Conservation (phyloP, 2,329 filamentous ascomycete genomes). For the Botrytis aclada region DNA sequence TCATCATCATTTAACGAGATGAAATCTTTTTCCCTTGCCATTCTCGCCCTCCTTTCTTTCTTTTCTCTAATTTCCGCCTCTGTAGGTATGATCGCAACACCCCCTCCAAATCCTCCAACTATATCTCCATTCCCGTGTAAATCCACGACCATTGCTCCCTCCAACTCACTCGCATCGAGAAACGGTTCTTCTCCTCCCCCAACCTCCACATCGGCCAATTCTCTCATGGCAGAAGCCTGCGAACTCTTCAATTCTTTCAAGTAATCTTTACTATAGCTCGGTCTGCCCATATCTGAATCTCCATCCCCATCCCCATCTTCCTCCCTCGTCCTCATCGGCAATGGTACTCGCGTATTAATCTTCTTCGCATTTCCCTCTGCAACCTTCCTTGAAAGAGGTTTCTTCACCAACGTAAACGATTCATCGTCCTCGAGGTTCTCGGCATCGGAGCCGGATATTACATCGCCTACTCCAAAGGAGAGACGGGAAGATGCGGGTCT, state of each 20-base stretch:
- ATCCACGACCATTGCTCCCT: slow-evolving; percentile 64
- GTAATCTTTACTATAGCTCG: slow-evolving; percentile 82
- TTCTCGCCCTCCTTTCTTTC: slow-evolving; percentile 80
- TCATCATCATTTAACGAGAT: slow-evolving; percentile 62
- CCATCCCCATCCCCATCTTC: slow-evolving; percentile 49
- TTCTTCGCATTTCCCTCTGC: slow-evolving; percentile 66
- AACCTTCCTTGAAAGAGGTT: slow-evolving; percentile 59
- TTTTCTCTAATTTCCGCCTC: slow-evolving; percentile 85
- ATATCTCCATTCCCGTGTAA: slow-evolving; percentile 24
- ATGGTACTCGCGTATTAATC: slow-evolving; percentile 37
- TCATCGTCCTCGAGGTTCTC: slow-evolving; percentile 51
- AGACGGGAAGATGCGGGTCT: slow-evolving; percentile 58
- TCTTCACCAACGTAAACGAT: slow-evolving; percentile 60
- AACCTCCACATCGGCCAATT: slow-evolving; percentile 48
- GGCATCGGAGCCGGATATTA: slow-evolving; percentile 52
- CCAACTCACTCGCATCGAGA: slow-evolving; percentile 58
- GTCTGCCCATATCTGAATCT: slow-evolving; percentile 43
- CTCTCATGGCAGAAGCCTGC: slow-evolving; percentile 77
- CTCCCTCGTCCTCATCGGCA: slow-evolving; percentile 32
- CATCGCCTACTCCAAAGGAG: slow-evolving; percentile 68
- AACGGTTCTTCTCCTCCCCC: slow-evolving; percentile 46
- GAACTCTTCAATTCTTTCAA: slow-evolving; percentile 81
- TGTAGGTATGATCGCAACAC: slow-evolving; percentile 67
- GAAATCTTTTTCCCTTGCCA: slow-evolving; percentile 70
- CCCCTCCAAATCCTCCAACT: slow-evolving; percentile 14